These are phyloP conservation scores for Coemansia sp. DNA, from an alignment of 192 early-diverging fungal species.

Conservation along the genomic window DNA sequence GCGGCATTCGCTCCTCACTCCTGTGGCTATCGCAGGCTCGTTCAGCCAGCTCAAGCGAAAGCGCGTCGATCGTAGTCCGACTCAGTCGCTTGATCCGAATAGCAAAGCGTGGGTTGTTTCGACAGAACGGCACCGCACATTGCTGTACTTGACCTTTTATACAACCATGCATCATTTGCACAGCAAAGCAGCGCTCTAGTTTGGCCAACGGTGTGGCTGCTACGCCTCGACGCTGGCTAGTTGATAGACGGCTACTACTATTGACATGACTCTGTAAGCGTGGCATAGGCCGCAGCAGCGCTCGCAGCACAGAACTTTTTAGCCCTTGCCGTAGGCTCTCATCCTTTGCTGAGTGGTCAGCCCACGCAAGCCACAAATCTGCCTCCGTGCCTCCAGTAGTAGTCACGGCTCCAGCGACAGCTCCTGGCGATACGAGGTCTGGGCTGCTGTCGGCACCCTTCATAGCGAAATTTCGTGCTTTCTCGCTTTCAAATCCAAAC, in stretches of 20 bases:
- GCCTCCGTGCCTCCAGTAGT: not conserved
- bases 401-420: not conserved
- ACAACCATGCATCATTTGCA: conserved; percentile 30
- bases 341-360: conserved; percentile 17
- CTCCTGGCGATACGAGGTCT: not conserved
- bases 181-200: conserved; percentile 14
- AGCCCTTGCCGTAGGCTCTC: conserved; percentile 17
- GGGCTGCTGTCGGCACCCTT: conserved; percentile 3
- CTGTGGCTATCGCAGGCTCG: conserved; percentile 10
- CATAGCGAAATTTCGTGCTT: not conserved
- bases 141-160: not conserved
- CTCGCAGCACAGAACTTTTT: conserved; percentile 16
- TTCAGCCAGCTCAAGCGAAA: conserved; percentile 32
- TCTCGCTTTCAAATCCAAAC: not conserved
- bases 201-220: not conserved
- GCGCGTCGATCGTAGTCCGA: not conserved
- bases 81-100: conserved; percentile 11
- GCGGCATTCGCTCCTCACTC: conserved; percentile 25
- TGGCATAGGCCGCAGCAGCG: conserved; percentile 17
- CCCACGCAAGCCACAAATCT: conserved; percentile 22
- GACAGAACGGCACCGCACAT: conserved; percentile 27
- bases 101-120: conserved; percentile 19
- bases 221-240: not conserved
- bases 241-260: not conserved
- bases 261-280: not conserved